A percentile compares a stretch with the other conserved stretches of the same genome.
phyloP scores from a whole-genome alignment of 768 basidiomycete species.

The Hericium coralloides region DNA sequence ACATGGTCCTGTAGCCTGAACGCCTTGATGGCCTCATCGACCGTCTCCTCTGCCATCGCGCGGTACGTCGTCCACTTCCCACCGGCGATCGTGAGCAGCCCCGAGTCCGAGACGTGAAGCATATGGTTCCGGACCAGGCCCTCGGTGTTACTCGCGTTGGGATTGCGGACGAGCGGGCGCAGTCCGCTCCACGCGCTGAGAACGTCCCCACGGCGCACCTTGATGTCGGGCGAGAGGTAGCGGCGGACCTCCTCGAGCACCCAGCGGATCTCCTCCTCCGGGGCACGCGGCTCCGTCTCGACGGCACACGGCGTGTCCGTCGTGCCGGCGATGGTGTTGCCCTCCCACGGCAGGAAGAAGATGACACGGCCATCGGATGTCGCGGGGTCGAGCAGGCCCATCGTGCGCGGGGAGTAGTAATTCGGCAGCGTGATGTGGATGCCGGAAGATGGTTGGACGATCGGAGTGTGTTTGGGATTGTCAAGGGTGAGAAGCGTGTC shows the following conservation, averaged over 20 bases:
- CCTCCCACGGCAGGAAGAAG: conserved; percentile 99
- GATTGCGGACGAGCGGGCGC: conserved; percentile 83
- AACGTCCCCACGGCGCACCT: conserved; percentile 90
- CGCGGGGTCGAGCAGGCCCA: conserved; percentile 92
- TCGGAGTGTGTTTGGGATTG: conserved; percentile 65
- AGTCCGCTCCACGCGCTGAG: conserved; percentile 93
- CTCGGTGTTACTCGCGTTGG: conserved; percentile 65
- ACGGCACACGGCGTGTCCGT: conserved; percentile 81
- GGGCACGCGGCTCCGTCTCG: conserved; percentile 64
- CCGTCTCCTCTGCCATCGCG: conserved; percentile 92
- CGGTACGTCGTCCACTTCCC: conserved; percentile 99
- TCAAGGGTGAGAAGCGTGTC: conserved; percentile 82
- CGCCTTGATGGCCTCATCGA: conserved; percentile 76
- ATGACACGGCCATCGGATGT: conserved; percentile 97
- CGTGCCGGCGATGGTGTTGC: conserved; percentile 94
- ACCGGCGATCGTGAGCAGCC: conserved; percentile 89
- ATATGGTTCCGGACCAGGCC: conserved; percentile 90
- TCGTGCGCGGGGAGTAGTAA: conserved; percentile 90
- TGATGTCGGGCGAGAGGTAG: conserved; percentile 88
- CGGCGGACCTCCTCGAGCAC: conserved; percentile 87
- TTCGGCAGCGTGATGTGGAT: conserved; percentile 95
- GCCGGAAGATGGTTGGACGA: conserved; percentile 89
- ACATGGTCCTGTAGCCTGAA: conserved; percentile 55
- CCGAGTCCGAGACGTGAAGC: conserved; percentile 72
- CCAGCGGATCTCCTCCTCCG: conserved; percentile 95